phyloP scores from a whole-genome alignment of 2,329 filamentous ascomycete species.

The Hymenoscyphus albidus region DNA sequence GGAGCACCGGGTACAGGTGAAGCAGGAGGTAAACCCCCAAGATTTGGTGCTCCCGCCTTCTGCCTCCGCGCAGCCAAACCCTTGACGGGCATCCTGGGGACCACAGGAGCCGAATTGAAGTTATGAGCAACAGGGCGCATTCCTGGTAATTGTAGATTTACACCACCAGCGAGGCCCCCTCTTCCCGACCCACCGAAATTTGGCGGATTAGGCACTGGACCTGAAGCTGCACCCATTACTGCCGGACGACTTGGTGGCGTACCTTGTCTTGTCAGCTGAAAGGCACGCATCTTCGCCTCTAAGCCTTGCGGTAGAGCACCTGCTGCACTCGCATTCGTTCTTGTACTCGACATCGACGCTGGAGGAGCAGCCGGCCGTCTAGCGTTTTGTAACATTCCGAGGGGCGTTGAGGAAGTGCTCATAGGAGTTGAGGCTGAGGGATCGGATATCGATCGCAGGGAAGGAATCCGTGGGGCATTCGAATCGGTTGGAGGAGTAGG shows the following conservation, averaged over 20 bases:
- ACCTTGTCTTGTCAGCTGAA: constrained; percentile 62
- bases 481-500: constrained; percentile 16
- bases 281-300: constrained; percentile 65
- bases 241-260: constrained; percentile 41
- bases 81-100: constrained; percentile 41
- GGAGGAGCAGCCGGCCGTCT: constrained; percentile 45
- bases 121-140: constrained; percentile 45
- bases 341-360: constrained; percentile 13
- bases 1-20: constrained; percentile 12
- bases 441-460: constrained; percentile 58
- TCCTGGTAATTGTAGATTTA: constrained; percentile 37
- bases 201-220: constrained; percentile 30
- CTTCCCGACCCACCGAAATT: constrained; percentile 21
- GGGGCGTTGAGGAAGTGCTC: constrained; percentile 77
- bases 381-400: constrained; percentile 69
- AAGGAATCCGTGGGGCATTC: constrained; percentile 48
- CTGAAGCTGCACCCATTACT: constrained; percentile 33
- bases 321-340: constrained; percentile 30
- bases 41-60: constrained; percentile 54
- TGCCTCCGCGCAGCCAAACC: constrained; percentile 63
- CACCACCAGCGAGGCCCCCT: constrained; percentile 39
- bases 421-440: constrained; percentile 53
- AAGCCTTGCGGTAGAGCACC: constrained; percentile 59
- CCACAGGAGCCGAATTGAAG: constrained; percentile 47
- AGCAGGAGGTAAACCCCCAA: constrained; percentile 36